phyloP scores from a whole-genome alignment of 2,329 filamentous ascomycete genomes.

The Pseudomassariella vexata region DNA sequence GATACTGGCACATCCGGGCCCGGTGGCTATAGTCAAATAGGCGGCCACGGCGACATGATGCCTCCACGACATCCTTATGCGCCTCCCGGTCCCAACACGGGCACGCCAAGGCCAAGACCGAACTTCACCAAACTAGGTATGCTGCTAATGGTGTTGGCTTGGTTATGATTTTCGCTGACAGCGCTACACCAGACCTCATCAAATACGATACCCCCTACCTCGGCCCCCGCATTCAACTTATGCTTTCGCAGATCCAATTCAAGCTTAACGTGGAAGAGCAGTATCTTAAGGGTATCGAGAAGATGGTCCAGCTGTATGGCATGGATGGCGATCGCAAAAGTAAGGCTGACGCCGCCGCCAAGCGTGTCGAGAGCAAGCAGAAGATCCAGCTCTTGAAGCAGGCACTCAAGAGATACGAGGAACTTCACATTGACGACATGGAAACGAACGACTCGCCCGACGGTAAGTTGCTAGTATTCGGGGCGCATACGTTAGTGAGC shows the following conservation, averaged over 20 bases:
- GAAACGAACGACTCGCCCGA: constrained; percentile 73
- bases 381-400: constrained; percentile 96
- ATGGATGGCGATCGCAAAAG: constrained; percentile 98
- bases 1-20: constrained; percentile 61
- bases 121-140: constrained; percentile 96
- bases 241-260: constrained; percentile 97
- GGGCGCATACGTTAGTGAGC: no score
- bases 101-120: constrained; percentile 67
- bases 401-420: constrained; percentile 93
- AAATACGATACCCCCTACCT: constrained; percentile 97
- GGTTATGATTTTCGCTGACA: constrained; percentile 8
- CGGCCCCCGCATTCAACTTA: constrained; percentile 95
- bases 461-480: constrained; percentile 54
- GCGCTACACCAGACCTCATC: constrained; percentile 71
- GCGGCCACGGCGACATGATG: constrained; percentile 68
- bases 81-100: constrained; percentile 61
- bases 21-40: constrained; percentile 50
- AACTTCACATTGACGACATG: constrained; percentile 83
- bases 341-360: constrained; percentile 82
- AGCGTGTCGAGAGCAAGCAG: constrained; percentile 90
- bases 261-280: constrained; percentile 98
- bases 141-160: constrained; percentile 20
- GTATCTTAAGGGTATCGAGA: constrained; percentile 97
- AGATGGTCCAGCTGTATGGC: constrained; percentile 96
- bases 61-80: constrained; percentile 76